Conservation (phyloP, 208 protist genomes). For the Leishmania braziliensis region DNA sequence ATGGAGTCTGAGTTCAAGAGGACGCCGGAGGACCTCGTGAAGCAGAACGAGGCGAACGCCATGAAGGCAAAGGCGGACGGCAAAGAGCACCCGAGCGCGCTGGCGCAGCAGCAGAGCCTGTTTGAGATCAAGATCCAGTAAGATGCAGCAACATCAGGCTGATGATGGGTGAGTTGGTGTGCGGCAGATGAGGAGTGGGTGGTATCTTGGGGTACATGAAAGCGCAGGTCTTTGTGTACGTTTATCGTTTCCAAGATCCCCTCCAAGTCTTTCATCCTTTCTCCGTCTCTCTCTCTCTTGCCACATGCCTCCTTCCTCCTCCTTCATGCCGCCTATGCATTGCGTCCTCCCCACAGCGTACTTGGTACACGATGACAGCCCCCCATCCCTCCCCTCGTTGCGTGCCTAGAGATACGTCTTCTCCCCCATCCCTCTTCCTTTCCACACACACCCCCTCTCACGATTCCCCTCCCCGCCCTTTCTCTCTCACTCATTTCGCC, state of each 20-base stretch:
- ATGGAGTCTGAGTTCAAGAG: slow-evolving; percentile 84
- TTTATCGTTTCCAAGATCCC: background rate
- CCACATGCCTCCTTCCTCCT: background rate
- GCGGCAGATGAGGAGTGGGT: background rate
- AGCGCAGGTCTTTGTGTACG: background rate
- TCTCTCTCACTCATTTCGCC: background rate
- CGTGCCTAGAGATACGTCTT: background rate
- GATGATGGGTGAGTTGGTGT: background rate
- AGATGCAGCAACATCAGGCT: background rate
- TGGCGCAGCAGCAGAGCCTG: slow-evolving; percentile 70
- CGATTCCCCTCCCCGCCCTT: too few species aligned
- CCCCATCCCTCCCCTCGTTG: background rate
- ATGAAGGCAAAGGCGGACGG: slow-evolving; percentile 82
- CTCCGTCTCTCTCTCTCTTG: background rate
- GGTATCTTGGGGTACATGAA: background rate
- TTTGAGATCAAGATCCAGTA: slow-evolving; percentile 92
- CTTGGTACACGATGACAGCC: background rate
- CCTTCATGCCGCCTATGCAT: background rate
- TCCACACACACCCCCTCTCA: too few species aligned
- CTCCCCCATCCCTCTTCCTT: background rate
- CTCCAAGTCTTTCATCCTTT: background rate
- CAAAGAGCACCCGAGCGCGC: slow-evolving; percentile 78
- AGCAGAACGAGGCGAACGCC: slow-evolving; percentile 82
- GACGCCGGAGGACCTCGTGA: slow-evolving; percentile 72
- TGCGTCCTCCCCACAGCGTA: background rate